Conservation (phyloP, 805 yeast genomes). For the Tetrapisispora phaffii region DNA sequence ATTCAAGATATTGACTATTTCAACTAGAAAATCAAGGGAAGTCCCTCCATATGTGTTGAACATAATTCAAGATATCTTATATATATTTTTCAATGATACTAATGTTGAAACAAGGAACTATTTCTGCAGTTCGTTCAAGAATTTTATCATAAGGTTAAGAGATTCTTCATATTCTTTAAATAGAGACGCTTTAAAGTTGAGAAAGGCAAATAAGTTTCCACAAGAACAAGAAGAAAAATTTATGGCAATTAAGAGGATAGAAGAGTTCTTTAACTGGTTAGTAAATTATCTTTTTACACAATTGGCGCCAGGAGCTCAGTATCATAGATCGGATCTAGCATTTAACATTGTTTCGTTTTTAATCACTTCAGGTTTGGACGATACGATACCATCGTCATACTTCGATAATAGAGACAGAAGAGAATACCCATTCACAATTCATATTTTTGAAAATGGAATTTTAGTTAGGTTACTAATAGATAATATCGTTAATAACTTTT, state of each 20-base stretch:
- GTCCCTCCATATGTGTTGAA: constrained; percentile 39
- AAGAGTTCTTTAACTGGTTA: constrained; percentile 36
- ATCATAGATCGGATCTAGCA: constrained; percentile 43
- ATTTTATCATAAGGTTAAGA: constrained; percentile 53
- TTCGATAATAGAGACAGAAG: constrained; percentile 38
- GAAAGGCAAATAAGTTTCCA: constrained; percentile 30
- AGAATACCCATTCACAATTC: constrained; percentile 39
- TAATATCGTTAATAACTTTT: constrained; percentile 59
- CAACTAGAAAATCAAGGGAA: constrained; percentile 52
- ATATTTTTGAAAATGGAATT: constrained; percentile 31
- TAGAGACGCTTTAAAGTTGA: constrained; percentile 40
- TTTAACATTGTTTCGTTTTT: constrained; percentile 38
- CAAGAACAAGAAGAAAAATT: constrained; percentile 30
- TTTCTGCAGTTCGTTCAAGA: constrained; percentile 50
- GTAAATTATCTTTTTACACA: constrained; percentile 30
- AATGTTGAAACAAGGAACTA: constrained; percentile 61
- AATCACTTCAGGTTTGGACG: constrained; percentile 49
- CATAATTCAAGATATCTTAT: constrained; percentile 36
- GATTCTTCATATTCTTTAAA: constrained; percentile 55
- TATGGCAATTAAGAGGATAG: constrained; percentile 26
- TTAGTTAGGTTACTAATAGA: constrained; percentile 46
- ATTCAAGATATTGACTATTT: constrained; percentile 49
- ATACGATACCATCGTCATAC: constrained; percentile 29
- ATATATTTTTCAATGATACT: constrained; percentile 49
- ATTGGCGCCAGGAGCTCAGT: constrained; percentile 47